Evolutionary conservation across 495 filamentous ascomycete species (phyloP).

Genomic region (Platismatia glauca): DNA sequence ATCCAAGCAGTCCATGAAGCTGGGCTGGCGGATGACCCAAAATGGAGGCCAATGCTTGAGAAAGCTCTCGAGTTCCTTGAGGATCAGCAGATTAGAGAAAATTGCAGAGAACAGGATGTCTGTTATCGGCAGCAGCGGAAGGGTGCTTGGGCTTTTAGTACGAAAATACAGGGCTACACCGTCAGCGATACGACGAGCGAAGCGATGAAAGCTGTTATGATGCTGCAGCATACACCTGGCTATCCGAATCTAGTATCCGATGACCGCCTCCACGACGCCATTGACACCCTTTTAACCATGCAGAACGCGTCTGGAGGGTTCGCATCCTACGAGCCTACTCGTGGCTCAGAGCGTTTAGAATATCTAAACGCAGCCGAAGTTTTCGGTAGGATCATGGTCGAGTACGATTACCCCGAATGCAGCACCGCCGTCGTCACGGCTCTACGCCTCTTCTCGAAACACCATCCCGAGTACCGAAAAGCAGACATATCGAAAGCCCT

Average conservation of each 20-base stretch:
- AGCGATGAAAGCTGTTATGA: conserved; percentile 75
- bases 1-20: conserved; percentile 75
- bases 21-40: conserved; percentile 65
- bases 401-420: conserved; percentile 96
- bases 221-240: conserved; percentile 69
- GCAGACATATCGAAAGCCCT: conserved; percentile 68
- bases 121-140: conserved; percentile 91
- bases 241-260: conserved; percentile 69
- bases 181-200: conserved; percentile 93
- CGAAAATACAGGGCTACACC: conserved; percentile 81
- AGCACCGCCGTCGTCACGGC: conserved; percentile 93
- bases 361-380: conserved; percentile 91
- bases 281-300: conserved; percentile 85
- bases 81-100: conserved; percentile 80
- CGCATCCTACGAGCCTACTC: conserved; percentile 77
- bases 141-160: conserved; percentile 94
- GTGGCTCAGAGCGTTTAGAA: conserved; percentile 70
- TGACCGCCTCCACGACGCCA: conserved; percentile 70
- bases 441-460: conserved; percentile 65
- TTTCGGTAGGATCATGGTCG: conserved; percentile 94
- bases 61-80: conserved; percentile 84
- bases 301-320: conserved; percentile 86
- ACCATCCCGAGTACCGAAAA: conserved; percentile 70
- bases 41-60: conserved; percentile 73
- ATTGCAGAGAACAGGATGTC: conserved; percentile 64